phyloP scores from a whole-genome alignment of 495 filamentous ascomycete species.

The Parathielavia appendiculata region DNA sequence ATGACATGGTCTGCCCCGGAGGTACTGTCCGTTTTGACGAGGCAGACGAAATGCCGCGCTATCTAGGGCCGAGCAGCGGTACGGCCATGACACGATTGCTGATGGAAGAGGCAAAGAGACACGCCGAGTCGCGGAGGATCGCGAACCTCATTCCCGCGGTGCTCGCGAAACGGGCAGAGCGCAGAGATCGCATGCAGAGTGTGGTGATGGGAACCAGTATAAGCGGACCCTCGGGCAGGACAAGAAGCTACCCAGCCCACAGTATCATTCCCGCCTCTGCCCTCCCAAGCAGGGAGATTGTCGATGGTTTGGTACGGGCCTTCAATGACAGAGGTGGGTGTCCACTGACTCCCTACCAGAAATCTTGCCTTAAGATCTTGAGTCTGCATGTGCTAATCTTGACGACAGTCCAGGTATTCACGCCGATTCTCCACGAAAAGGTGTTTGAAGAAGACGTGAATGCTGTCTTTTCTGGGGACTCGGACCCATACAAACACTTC shows the following conservation, averaged over 20 bases:
- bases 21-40: conserved; percentile 76
- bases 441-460: conserved; percentile 69
- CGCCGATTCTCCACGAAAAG: conserved; percentile 79
- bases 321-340: conserved; percentile 73
- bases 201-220: conserved; percentile 31
- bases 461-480: conserved; percentile 69
- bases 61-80: conserved; percentile 85
- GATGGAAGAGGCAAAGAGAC: conserved; percentile 89
- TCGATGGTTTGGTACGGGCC: conserved; percentile 67
- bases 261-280: conserved; percentile 65
- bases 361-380: not conserved
- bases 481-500: conserved; percentile 78
- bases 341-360: not conserved
- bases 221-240: conserved; percentile 32
- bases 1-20: conserved; percentile 75
- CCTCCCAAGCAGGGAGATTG: conserved; percentile 61
- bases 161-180: conserved; percentile 26
- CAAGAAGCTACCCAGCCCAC: conserved; percentile 66
- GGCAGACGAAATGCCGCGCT: conserved; percentile 74
- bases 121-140: conserved; percentile 77
- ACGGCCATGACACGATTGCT: conserved; percentile 89
- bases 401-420: conserved; percentile 69
- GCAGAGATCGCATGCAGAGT: conserved; percentile 35
- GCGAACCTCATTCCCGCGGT: conserved; percentile 78
- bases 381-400: conserved; percentile 7